phyloP scores from a whole-genome alignment of 2,329 filamentous ascomycete species.

The Diaporthe amygdali region DNA sequence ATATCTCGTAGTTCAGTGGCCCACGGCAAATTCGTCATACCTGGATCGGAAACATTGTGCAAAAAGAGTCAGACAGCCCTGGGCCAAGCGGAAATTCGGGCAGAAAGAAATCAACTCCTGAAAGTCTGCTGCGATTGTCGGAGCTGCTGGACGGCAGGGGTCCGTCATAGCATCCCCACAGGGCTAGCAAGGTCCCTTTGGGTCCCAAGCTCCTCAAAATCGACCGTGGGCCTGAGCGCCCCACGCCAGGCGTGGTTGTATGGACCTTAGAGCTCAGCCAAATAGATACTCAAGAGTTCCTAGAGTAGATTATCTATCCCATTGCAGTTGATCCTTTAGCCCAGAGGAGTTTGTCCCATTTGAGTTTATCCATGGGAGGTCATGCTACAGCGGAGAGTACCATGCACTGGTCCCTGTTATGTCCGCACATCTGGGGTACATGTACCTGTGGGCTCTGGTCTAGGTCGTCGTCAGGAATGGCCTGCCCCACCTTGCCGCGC shows the following conservation, averaged over 20 bases:
- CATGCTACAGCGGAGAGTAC: too few relatives aligned
- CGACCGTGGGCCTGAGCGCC: not conserved
- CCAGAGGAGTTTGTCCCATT: too few relatives aligned
- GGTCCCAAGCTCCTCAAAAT: not conserved
- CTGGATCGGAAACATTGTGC: not conserved
- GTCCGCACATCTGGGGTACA: too few relatives aligned
- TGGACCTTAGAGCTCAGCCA: too few relatives aligned
- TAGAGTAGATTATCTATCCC: too few relatives aligned
- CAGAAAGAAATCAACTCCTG: slow-evolving; percentile 5
- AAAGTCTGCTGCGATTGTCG: slow-evolving; percentile 14
- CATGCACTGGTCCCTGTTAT: too few relatives aligned
- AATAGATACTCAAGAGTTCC: too few relatives aligned
- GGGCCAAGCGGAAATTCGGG: not conserved
- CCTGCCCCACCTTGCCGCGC: not conserved
- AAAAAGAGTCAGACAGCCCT: not conserved
- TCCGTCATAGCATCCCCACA: slow-evolving; percentile 2
- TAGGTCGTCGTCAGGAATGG: not conserved
- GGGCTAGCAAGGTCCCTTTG: not conserved
- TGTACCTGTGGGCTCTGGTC: too few relatives aligned
- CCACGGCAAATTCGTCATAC: not conserved
- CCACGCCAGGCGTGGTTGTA: not conserved
- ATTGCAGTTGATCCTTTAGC: too few relatives aligned
- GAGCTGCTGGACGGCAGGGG: not conserved
- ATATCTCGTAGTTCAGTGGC: not conserved
- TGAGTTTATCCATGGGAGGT: too few relatives aligned